A percentile compares a stretch with the other conserved stretches of the same genome.
These are phyloP conservation scores for Saccharomycopsis sp. DNA, from an alignment of 805 yeast species.

Conservation along the genomic window DNA sequence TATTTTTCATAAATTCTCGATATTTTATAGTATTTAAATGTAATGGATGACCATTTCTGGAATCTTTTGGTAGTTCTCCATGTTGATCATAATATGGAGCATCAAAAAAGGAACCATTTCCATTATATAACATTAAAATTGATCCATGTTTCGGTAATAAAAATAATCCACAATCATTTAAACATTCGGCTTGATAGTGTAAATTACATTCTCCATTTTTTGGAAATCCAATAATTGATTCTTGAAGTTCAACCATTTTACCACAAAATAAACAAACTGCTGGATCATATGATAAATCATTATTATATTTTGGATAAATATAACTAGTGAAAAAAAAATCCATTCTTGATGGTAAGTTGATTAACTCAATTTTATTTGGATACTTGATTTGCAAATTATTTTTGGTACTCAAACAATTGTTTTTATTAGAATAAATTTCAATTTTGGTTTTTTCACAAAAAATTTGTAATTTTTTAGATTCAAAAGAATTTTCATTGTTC, in stretches of 20 bases:
- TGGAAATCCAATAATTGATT: conserved; percentile 38
- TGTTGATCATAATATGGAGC: conserved; percentile 81
- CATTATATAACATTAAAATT: conserved; percentile 52
- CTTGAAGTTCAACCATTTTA: conserved; percentile 55
- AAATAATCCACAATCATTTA: conserved; percentile 60
- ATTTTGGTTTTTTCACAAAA: conserved; percentile 11
- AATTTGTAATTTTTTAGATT: conserved; percentile 19
- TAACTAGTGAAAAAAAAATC: conserved; percentile 59
- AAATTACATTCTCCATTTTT: conserved; percentile 73
- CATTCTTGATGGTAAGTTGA: conserved; percentile 54
- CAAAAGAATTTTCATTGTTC: conserved; percentile 20
- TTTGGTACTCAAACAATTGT: not conserved
- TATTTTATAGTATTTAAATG: conserved; percentile 53
- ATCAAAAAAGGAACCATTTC: conserved; percentile 73
- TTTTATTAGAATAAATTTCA: conserved; percentile 3
- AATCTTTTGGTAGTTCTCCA: conserved; percentile 72
- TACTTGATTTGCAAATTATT: conserved; percentile 33
- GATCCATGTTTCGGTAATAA: conserved; percentile 61
- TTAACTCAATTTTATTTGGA: conserved; percentile 54
- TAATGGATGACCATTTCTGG: conserved; percentile 60
- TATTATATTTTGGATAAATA: conserved; percentile 33
- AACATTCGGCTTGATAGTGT: conserved; percentile 56
- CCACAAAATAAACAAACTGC: conserved; percentile 86
- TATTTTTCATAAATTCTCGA: conserved; percentile 48
- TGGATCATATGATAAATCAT: conserved; percentile 45